Percentiles rank a stretch among this genome's conserved stretches.
phyloP scores from a whole-genome alignment of 495 filamentous ascomycete species.

The Talaromyces nanjingensis region DNA sequence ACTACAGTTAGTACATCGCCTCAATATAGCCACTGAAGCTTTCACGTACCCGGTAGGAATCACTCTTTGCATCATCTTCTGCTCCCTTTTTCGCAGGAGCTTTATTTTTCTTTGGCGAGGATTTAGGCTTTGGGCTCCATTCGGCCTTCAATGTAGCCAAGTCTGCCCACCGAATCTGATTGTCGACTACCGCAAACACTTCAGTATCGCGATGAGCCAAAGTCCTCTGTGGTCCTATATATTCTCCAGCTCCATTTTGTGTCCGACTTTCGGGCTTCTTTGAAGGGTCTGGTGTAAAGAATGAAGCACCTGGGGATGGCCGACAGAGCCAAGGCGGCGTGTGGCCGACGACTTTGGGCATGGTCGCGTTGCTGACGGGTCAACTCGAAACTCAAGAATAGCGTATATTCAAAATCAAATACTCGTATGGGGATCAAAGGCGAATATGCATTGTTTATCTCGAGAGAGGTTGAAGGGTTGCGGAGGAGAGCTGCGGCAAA shows the following conservation, averaged over 20 bases:
- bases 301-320: slow-evolving; percentile 62
- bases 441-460: background rate
- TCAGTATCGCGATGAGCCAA: slow-evolving; percentile 72
- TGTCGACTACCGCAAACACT: slow-evolving; percentile 76
- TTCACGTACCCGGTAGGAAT: slow-evolving; percentile 21
- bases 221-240: slow-evolving; percentile 54
- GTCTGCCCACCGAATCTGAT: slow-evolving; percentile 81
- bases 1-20: slow-evolving; percentile 1
- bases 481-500: background rate
- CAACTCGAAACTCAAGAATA: background rate
- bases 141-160: slow-evolving; percentile 66
- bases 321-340: slow-evolving; percentile 77
- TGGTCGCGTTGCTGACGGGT: slow-evolving; percentile 23
- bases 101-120: slow-evolving; percentile 12
- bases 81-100: slow-evolving; percentile 19
- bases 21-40: slow-evolving; percentile 7
- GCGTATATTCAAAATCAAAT: background rate
- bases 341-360: slow-evolving; percentile 76
- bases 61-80: slow-evolving; percentile 36
- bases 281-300: slow-evolving; percentile 48
- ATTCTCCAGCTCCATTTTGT: slow-evolving; percentile 26
- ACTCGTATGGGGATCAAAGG: background rate
- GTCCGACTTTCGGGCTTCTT: slow-evolving; percentile 25
- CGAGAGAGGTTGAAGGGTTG: background rate
- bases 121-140: slow-evolving; percentile 45